A percentile compares a stretch with the other conserved stretches of the same genome.
These are phyloP conservation scores for Chlorella variabilis DNA, from an alignment of 163 green algal species.

Conservation along the genomic window DNA sequence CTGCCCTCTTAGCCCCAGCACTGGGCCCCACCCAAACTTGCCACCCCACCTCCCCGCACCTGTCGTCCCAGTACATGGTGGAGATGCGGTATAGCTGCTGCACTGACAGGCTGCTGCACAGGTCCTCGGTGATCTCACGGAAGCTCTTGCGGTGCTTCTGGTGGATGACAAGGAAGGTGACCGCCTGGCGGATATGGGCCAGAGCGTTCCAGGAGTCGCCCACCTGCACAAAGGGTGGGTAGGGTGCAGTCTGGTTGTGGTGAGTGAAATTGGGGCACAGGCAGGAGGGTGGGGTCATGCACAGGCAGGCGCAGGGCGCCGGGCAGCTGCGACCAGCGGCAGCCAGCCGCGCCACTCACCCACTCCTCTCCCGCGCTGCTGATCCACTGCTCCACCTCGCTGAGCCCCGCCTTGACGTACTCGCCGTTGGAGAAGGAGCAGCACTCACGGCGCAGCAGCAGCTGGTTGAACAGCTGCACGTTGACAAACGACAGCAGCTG, in stretches of 20 bases:
- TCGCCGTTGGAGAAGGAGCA: conserved; percentile 99
- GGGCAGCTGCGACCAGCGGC: no score
- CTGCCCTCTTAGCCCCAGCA: neutral
- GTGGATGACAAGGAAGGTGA: conserved; percentile 92
- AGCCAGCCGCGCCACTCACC: neutral
- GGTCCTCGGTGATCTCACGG: conserved; percentile 95
- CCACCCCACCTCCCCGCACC: conserved; percentile 4
- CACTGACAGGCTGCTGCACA: conserved; percentile 94
- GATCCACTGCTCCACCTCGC: conserved; percentile 93
- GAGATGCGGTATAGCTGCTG: conserved; percentile 99
- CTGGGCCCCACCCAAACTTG: no score
- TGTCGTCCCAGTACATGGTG: conserved; percentile 99
- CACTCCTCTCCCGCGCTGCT: conserved; percentile 74
- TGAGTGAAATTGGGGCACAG: no score
- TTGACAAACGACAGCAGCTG: conserved; percentile 98
- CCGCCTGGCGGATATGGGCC: conserved; percentile 92
- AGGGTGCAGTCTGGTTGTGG: no score
- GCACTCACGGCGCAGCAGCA: conserved; percentile 98
- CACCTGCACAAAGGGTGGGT: conserved; percentile 42
- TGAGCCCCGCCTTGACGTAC: conserved; percentile 98
- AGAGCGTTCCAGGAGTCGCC: conserved; percentile 95
- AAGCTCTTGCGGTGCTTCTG: conserved; percentile 98
- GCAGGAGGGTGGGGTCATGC: no score
- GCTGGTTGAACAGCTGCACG: conserved; percentile 99
- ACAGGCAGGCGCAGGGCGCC: no score